phyloP scores from a whole-genome alignment of 1,284 basidiomycete species.

The Dichomitus squalens region DNA sequence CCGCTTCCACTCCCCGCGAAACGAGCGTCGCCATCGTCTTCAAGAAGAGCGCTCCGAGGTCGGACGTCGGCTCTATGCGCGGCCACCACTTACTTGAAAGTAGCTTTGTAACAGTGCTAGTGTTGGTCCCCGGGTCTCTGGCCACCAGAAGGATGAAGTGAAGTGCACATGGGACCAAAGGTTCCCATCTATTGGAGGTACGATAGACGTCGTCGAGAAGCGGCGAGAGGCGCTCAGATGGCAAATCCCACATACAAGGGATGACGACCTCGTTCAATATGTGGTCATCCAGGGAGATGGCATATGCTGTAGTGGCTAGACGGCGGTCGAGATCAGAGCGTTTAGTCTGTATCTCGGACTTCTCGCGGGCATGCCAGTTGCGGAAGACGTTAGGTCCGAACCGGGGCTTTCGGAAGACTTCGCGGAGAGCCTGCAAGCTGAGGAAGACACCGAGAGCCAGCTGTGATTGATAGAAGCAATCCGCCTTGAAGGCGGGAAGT shows the following conservation, averaged over 20 bases:
- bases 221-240: slow-evolving; percentile 7
- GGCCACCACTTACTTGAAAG: slow-evolving; percentile 1
- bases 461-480: slow-evolving; percentile 13
- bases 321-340: slow-evolving; percentile 13
- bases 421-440: not conserved
- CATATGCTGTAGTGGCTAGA: slow-evolving; percentile 9
- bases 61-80: slow-evolving; percentile 7
- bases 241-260: slow-evolving; percentile 12
- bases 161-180: slow-evolving; percentile 8
- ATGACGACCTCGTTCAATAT: slow-evolving; percentile 10
- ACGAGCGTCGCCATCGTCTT: slow-evolving; percentile 13
- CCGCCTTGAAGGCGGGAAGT: slow-evolving; percentile 1
- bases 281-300: slow-evolving; percentile 12
- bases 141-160: slow-evolving; percentile 11
- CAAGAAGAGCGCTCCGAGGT: slow-evolving; percentile 12
- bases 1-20: not conserved
- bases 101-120: slow-evolving; percentile 1
- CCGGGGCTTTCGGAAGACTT: not conserved
- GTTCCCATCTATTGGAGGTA: slow-evolving; percentile 4
- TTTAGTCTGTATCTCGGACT: slow-evolving; percentile 4
- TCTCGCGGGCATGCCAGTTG: slow-evolving; percentile 16
- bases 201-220: slow-evolving; percentile 8
- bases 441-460: slow-evolving; percentile 3
- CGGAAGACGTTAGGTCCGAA: not conserved
- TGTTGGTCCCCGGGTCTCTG: slow-evolving; percentile 4